Percentiles rank a stretch among this genome's conserved stretches.
Conservation (phyloP, 2,329 filamentous ascomycete genomes). For the Apiospora arundinis region DNA sequence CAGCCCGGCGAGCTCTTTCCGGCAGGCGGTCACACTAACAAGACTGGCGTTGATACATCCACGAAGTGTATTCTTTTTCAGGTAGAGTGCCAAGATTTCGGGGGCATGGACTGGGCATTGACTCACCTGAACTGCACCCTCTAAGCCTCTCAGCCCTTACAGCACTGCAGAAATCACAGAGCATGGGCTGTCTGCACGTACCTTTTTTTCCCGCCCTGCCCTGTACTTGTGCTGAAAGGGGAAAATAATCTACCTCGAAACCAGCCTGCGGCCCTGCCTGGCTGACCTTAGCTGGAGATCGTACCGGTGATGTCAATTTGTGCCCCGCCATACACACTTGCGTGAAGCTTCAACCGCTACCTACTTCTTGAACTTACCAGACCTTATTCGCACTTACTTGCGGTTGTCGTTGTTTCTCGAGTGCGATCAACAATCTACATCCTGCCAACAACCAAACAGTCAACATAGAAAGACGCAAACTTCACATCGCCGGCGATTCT, state of each 20-base stretch:
- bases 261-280: slow-evolving; percentile 8
- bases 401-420: background rate
- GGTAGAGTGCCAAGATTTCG: slow-evolving; percentile 4
- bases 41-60: background rate
- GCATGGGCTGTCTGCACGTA: background rate
- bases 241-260: slow-evolving; percentile 17
- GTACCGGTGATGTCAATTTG: slow-evolving; percentile 19
- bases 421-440: background rate
- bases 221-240: slow-evolving; percentile 8
- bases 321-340: slow-evolving; percentile 15
- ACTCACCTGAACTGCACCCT: slow-evolving; percentile 6
- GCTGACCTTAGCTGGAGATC: slow-evolving; percentile 5
- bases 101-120: background rate
- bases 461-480: background rate
- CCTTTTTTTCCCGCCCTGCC: background rate
- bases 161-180: too few relatives aligned
- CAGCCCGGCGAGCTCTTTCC: slow-evolving; percentile 18
- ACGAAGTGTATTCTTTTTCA: background rate
- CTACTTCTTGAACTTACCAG: too few relatives aligned
- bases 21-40: slow-evolving; percentile 22
- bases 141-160: too few relatives aligned
- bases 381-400: background rate
- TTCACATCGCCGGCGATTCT: slow-evolving; percentile 3
- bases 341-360: slow-evolving; percentile 1
- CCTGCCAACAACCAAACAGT: background rate